phyloP scores from a whole-genome alignment of 2,329 filamentous ascomycete species.

The Orbilia blumenaviensis region DNA sequence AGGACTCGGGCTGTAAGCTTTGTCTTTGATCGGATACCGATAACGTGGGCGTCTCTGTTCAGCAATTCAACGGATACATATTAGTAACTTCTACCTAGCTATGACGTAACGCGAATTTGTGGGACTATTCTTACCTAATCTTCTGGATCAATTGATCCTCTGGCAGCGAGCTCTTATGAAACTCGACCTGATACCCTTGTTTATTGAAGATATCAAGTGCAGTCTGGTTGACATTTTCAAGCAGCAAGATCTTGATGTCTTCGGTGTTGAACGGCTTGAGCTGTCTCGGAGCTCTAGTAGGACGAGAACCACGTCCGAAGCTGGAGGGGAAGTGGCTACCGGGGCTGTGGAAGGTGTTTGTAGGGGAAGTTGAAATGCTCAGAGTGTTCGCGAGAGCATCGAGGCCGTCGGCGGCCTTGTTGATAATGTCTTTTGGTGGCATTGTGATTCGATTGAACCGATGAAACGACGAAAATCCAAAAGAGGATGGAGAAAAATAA shows the following conservation, averaged over 20 bases:
- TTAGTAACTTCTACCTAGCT: conserved; percentile 33
- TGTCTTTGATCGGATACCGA: conserved; percentile 97
- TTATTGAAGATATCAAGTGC: conserved; percentile 81
- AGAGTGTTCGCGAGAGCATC: conserved; percentile 65
- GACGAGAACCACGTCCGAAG: conserved; percentile 60
- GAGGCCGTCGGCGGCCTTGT: conserved; percentile 61
- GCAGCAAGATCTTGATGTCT: conserved; percentile 92
- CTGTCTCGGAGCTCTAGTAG: conserved; percentile 70
- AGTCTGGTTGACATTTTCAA: conserved; percentile 95
- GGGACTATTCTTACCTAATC: conserved; percentile 73
- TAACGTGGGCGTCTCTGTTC: conserved; percentile 87
- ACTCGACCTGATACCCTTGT: conserved; percentile 97
- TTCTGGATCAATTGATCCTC: conserved; percentile 97
- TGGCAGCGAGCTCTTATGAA: conserved; percentile 84
- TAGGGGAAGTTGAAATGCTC: conserved; percentile 78
- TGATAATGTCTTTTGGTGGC: conserved; percentile 65
- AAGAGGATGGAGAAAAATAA: too few relatives aligned
- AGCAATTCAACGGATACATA: conserved; percentile 47
- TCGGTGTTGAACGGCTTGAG: conserved; percentile 95
- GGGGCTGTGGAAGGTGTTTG: conserved; percentile 77
- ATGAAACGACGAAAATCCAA: background rate
- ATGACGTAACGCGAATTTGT: background rate
- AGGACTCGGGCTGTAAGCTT: conserved; percentile 88
- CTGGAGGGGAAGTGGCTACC: conserved; percentile 65
- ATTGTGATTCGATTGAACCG: conserved; percentile 5